These are phyloP conservation scores for Myrica gale DNA, from an alignment of 306 rosid species.

Conservation along the genomic window DNA sequence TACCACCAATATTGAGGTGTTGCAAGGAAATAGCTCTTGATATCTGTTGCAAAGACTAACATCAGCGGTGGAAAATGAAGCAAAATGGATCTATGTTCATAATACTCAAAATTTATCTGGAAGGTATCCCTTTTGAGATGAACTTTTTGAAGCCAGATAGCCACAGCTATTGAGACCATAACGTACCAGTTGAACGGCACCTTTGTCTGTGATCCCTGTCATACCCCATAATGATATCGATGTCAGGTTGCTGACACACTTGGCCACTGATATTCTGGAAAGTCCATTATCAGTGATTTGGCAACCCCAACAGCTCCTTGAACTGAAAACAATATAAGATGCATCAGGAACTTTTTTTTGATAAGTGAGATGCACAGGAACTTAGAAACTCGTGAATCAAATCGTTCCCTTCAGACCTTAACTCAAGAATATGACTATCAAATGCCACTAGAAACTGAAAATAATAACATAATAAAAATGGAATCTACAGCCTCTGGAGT, in stretches of 20 bases:
- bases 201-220: constrained; percentile 88
- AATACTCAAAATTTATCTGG: neutral
- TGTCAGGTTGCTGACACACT: constrained; percentile 64
- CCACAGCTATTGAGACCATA: neutral
- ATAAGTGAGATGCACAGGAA: neutral
- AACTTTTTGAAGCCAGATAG: neutral
- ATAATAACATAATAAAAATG: neutral
- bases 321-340: constrained; percentile 45
- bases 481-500: neutral
- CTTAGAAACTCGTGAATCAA: neutral
- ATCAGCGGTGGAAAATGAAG: constrained; percentile 8
- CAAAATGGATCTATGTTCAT: neutral
- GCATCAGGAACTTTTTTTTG: neutral
- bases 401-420: neutral
- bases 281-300: constrained; percentile 80
- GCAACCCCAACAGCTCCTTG: constrained; percentile 87
- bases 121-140: constrained; percentile 4
- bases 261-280: constrained; percentile 58
- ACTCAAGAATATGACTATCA: neutral
- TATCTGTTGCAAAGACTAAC: constrained; percentile 47
- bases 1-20: constrained; percentile 86
- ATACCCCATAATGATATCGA: constrained; percentile 92
- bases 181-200: constrained; percentile 79
- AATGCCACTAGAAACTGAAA: neutral
- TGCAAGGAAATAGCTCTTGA: constrained; percentile 66